Evolutionary conservation across 495 filamentous ascomycete genomes (phyloP).

Genomic region (Pseudoneurospora amorphoporcata): DNA sequence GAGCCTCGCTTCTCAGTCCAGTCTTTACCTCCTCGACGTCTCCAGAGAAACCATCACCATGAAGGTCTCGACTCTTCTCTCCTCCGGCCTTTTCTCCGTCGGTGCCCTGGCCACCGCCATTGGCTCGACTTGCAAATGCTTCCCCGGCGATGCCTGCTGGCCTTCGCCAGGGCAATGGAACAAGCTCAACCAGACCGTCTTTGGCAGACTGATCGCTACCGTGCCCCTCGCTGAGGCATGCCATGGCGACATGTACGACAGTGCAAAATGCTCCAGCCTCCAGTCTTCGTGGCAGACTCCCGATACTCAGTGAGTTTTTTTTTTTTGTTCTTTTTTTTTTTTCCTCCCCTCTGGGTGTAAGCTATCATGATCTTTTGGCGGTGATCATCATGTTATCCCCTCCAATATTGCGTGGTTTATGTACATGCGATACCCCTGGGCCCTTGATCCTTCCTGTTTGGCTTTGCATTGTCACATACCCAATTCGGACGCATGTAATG

Average conservation of each 20-base stretch:
- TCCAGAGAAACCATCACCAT: conserved; percentile 7
- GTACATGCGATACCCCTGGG: neutral
- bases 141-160: conserved; percentile 43
- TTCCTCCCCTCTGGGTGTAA: neutral
- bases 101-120: conserved; percentile 2
- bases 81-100: conserved; percentile 11
- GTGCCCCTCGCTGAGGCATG: conserved; percentile 42
- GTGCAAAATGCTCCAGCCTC: conserved; percentile 12
- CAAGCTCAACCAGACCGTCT: conserved; percentile 32
- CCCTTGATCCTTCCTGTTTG: neutral
- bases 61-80: conserved; percentile 9
- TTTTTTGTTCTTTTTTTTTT: neutral
- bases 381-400: neutral
- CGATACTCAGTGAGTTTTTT: conserved; percentile 20
- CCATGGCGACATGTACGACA: conserved; percentile 27
- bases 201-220: conserved; percentile 37
- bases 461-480: neutral
- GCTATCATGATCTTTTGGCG: neutral
- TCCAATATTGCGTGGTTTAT: neutral
- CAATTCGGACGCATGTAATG: neutral
- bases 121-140: conserved; percentile 34
- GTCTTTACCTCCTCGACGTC: neutral
- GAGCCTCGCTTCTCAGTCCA: neutral
- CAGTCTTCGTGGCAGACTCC: conserved; percentile 20
- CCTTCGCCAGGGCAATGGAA: conserved; percentile 32